Percentiles rank a stretch among this genome's conserved stretches.
Conservation (phyloP, 2,329 filamentous ascomycete genomes). For the Penicillium sp. region DNA sequence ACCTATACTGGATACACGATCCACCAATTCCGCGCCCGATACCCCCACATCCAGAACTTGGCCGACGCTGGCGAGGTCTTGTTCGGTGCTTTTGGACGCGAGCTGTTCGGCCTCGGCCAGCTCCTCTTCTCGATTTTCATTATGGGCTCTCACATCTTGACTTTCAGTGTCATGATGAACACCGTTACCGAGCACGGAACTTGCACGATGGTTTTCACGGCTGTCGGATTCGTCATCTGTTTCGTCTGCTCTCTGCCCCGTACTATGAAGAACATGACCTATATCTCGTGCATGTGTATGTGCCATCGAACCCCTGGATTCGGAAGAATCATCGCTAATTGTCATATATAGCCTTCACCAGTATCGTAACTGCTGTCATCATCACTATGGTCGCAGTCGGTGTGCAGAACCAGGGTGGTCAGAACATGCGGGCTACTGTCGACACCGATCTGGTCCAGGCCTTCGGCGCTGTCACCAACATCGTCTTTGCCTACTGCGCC, state of each 20-base stretch:
- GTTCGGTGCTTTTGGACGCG: conserved; percentile 58
- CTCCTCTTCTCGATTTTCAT: conserved; percentile 65
- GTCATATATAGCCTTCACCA: conserved; percentile 53
- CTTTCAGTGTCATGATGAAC: conserved; percentile 66
- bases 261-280: conserved; percentile 61
- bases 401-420: conserved; percentile 45
- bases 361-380: conserved; percentile 62
- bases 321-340: background rate
- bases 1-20: conserved; percentile 60
- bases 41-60: conserved; percentile 63
- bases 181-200: conserved; percentile 59
- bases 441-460: conserved; percentile 51
- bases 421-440: conserved; percentile 36
- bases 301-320: background rate
- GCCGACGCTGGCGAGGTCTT: conserved; percentile 65
- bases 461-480: conserved; percentile 64
- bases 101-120: conserved; percentile 62
- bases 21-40: conserved; percentile 54
- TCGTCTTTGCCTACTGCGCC: conserved; percentile 67
- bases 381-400: conserved; percentile 67
- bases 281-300: conserved; percentile 57
- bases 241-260: conserved; percentile 59
- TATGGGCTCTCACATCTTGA: conserved; percentile 68
- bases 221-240: conserved; percentile 58
- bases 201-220: conserved; percentile 62